Percentiles rank a stretch among this genome's conserved stretches.
Conservation (phyloP, 2,329 filamentous ascomycete species). For the Microcyclospora tardicrescens region DNA sequence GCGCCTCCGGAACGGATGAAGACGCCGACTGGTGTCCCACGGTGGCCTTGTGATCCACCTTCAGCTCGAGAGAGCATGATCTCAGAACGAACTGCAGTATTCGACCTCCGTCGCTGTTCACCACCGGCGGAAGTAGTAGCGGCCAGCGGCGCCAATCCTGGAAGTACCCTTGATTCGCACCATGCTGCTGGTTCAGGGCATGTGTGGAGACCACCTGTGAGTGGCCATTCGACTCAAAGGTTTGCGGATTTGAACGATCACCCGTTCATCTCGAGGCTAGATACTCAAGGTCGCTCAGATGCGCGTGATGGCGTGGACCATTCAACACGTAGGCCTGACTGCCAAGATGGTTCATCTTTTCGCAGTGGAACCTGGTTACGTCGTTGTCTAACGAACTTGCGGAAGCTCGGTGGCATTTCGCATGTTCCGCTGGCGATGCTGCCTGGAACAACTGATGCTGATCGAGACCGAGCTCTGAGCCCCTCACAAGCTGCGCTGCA, state of each 20-base stretch:
- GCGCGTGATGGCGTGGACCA: constrained; percentile 1
- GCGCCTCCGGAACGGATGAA: constrained; percentile 11
- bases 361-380: neutral
- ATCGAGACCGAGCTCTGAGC: constrained; percentile 2
- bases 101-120: neutral
- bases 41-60: constrained; percentile 13
- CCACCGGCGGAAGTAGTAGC: neutral
- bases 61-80: neutral
- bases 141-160: neutral
- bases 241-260: constrained; percentile 12
- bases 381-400: neutral
- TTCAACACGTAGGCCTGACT: constrained; percentile 2
- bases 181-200: neutral
- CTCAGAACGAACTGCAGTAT: neutral
- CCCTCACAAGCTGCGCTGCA: constrained; percentile 11
- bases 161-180: neutral
- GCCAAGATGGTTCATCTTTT: neutral
- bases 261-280: constrained; percentile 10
- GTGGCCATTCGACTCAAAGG: constrained; percentile 16
- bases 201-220: constrained; percentile 20
- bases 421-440: neutral
- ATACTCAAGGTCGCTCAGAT: neutral
- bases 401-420: neutral
- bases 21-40: constrained; percentile 18
- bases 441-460: neutral